phyloP scores from a whole-genome alignment of 108 stramenopile species.

The Fistulifera pelliculosa region DNA sequence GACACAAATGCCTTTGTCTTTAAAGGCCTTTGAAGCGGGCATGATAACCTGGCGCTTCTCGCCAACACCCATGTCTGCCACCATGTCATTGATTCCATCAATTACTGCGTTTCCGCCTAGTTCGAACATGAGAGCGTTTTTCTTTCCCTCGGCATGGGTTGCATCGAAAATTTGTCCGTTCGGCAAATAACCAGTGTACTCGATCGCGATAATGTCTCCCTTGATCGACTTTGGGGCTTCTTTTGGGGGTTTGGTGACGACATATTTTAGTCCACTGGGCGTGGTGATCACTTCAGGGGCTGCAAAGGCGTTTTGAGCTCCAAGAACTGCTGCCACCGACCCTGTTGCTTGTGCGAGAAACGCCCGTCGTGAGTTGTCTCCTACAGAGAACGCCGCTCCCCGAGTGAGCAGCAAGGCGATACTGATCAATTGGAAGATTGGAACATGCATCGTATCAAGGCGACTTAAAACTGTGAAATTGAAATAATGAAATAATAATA shows the following conservation, averaged over 20 bases:
- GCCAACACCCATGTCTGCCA: constrained; percentile 65
- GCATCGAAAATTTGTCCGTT: constrained; percentile 80
- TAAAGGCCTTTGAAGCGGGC: constrained; percentile 68
- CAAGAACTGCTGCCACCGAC: not conserved
- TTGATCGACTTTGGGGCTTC: constrained; percentile 35
- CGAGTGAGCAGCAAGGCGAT: too few species aligned
- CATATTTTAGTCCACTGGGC: constrained; percentile 67
- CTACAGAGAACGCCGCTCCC: too few species aligned
- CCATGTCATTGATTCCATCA: constrained; percentile 70
- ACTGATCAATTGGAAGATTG: too few species aligned
- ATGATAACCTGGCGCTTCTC: constrained; percentile 85
- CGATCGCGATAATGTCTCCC: constrained; percentile 76
- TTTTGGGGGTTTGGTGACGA: constrained; percentile 34
- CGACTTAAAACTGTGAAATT: too few species aligned
- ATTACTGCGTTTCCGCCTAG: constrained; percentile 64
- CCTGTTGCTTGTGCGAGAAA: not conserved
- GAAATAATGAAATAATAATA: too few species aligned
- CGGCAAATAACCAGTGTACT: constrained; percentile 79
- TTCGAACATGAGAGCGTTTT: constrained; percentile 66
- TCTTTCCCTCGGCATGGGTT: constrained; percentile 76
- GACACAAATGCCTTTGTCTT: constrained; percentile 77
- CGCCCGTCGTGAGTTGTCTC: not conserved
- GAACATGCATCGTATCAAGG: too few species aligned
- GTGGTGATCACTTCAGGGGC: constrained; percentile 59
- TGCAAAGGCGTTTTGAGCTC: constrained; percentile 16